These are phyloP conservation scores for Prunus kanzakura DNA, from an alignment of 306 rosid species.

Conservation along the genomic window DNA sequence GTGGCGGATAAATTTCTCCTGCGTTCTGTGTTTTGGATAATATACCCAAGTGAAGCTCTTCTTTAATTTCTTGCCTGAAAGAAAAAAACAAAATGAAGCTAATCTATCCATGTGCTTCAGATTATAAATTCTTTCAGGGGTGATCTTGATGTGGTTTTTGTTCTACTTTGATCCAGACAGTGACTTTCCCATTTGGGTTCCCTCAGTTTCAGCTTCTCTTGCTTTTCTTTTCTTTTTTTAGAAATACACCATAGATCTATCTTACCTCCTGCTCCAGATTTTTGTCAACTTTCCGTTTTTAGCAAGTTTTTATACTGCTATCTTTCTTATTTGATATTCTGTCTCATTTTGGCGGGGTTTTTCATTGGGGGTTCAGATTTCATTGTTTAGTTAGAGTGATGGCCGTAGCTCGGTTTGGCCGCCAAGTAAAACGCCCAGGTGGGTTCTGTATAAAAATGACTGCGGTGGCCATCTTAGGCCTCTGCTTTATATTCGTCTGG, in stretches of 20 bases:
- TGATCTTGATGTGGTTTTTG: background rate
- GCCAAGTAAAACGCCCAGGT: slow-evolving; percentile 75
- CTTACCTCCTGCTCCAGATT: background rate
- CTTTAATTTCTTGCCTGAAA: background rate
- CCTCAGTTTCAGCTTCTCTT: background rate
- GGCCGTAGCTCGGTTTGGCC: slow-evolving; percentile 76
- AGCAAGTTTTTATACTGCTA: background rate
- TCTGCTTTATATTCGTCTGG: slow-evolving; percentile 84
- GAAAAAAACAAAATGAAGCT: background rate
- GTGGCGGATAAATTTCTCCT: slow-evolving; percentile 16
- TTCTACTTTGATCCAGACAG: background rate
- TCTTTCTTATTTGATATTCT: background rate
- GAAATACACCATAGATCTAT: slow-evolving; percentile 1
- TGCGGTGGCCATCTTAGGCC: slow-evolving; percentile 68
- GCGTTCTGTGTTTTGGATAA: background rate
- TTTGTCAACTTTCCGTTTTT: background rate
- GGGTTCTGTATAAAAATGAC: slow-evolving; percentile 76
- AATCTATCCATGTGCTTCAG: background rate
- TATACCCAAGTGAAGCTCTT: background rate
- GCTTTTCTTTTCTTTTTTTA: background rate
- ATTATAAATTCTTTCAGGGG: background rate
- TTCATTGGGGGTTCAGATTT: slow-evolving; percentile 9
- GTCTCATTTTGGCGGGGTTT: background rate
- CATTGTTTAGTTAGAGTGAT: slow-evolving; percentile 27
- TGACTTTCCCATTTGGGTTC: background rate